Conservation (phyloP, 164 flowering plant genomes). For the Liquidambar formosana region DNA sequence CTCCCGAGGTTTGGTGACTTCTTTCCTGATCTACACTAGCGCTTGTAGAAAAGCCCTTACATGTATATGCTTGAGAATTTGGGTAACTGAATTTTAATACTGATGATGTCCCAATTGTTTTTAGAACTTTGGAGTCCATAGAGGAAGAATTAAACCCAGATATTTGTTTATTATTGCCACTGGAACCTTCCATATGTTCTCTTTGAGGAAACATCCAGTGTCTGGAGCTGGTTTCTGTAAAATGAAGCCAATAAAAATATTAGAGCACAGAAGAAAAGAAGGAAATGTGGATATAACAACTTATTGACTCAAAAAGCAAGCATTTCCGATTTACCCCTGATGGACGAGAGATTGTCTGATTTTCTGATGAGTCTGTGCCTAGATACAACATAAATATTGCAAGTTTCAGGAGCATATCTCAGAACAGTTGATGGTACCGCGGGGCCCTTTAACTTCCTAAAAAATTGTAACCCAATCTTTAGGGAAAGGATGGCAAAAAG, state of each 20-base stretch:
- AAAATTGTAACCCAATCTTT: neutral
- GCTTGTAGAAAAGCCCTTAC: slow-evolving; percentile 12
- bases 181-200: slow-evolving; percentile 11
- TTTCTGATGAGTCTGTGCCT: slow-evolving; percentile 39
- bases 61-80: slow-evolving; percentile 23
- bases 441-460: slow-evolving; percentile 61
- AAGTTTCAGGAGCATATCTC: slow-evolving; percentile 53
- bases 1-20: slow-evolving; percentile 20
- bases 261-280: neutral
- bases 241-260: slow-evolving; percentile 1
- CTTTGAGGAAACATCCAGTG: slow-evolving; percentile 10
- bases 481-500: neutral
- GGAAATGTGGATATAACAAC: neutral
- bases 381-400: slow-evolving; percentile 61
- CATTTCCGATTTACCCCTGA: slow-evolving; percentile 33
- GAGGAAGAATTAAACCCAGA: slow-evolving; percentile 17
- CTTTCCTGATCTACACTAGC: slow-evolving; percentile 10
- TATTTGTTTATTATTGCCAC: slow-evolving; percentile 4
- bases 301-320: neutral
- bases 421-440: slow-evolving; percentile 54
- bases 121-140: slow-evolving; percentile 9
- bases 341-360: slow-evolving; percentile 24
- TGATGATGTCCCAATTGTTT: slow-evolving; percentile 12
- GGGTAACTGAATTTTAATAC: slow-evolving; percentile 16
- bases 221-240: slow-evolving; percentile 27